A percentile compares a stretch with the other conserved stretches of the same genome.
Evolutionary conservation across 1,284 basidiomycete genomes (phyloP).

Genomic region (Trichosporon faecale): DNA sequence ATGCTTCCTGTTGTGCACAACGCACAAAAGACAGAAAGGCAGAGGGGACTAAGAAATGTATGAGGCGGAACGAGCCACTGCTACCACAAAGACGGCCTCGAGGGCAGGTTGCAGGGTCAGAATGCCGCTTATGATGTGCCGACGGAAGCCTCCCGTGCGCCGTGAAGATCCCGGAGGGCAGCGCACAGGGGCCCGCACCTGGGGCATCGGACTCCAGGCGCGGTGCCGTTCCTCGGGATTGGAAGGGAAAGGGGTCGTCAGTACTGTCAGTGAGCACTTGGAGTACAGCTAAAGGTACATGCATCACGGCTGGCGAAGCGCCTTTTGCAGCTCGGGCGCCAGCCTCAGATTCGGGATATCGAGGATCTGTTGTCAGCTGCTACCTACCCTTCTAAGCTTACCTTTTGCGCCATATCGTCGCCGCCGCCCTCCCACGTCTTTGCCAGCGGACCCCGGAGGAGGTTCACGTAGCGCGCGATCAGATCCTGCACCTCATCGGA

Average conservation of each 20-base stretch:
- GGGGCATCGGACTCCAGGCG: slow-evolving; percentile 9
- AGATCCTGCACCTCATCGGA: slow-evolving; percentile 63
- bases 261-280: slow-evolving; percentile 3
- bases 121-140: slow-evolving; percentile 36
- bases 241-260: not conserved
- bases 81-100: slow-evolving; percentile 17
- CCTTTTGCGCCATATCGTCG: slow-evolving; percentile 65
- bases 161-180: not conserved
- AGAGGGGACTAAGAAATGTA: slow-evolving; percentile 21
- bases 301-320: slow-evolving; percentile 12
- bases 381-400: slow-evolving; percentile 42
- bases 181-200: slow-evolving; percentile 10
- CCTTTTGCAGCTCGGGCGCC: slow-evolving; percentile 5
- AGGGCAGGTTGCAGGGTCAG: slow-evolving; percentile 36
- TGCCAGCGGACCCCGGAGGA: slow-evolving; percentile 66
- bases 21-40: not conserved
- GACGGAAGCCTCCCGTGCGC: slow-evolving; percentile 17
- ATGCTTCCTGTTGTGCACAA: too few species aligned
- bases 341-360: slow-evolving; percentile 1
- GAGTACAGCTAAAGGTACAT: slow-evolving; percentile 8
- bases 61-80: slow-evolving; percentile 41
- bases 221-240: slow-evolving; percentile 11
- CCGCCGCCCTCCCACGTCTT: slow-evolving; percentile 87
- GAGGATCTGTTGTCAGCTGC: slow-evolving; percentile 26
- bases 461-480: slow-evolving; percentile 61